These are phyloP conservation scores for Escallonia herrerae DNA, from an alignment of 129 eudicot species.

Conservation along the genomic window DNA sequence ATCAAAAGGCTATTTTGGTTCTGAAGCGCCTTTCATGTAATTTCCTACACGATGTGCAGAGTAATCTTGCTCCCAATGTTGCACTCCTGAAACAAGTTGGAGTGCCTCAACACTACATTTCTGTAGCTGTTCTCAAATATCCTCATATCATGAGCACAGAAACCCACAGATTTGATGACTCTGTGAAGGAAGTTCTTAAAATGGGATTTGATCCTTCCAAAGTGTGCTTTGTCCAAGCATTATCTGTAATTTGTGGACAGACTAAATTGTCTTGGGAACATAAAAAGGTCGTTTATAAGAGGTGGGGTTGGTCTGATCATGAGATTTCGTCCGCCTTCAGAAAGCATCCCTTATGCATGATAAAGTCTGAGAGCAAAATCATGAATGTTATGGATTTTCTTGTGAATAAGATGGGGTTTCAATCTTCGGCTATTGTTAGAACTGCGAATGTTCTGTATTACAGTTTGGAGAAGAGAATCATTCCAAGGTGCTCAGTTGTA, in stretches of 20 bases:
- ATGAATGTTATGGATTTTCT: conserved; percentile 1
- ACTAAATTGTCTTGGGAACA: not conserved
- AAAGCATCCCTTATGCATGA: not conserved
- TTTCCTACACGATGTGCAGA: not conserved
- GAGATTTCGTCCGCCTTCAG: not conserved
- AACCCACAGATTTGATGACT: not conserved
- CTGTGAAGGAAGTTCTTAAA: not conserved
- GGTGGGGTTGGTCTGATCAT: conserved; percentile 12
- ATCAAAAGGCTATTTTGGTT: not conserved
- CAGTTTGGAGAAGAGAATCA: conserved; percentile 7
- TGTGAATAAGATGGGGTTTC: conserved; percentile 12
- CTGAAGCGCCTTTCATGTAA: not conserved
- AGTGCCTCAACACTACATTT: not conserved
- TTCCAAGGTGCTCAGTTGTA: not conserved
- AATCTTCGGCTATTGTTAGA: not conserved
- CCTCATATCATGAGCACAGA: not conserved
- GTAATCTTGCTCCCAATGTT: not conserved
- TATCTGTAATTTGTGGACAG: not conserved
- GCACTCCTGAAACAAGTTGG: not conserved
- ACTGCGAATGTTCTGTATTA: not conserved
- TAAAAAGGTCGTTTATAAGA: conserved; percentile 3
- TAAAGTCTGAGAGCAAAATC: conserved; percentile 1
- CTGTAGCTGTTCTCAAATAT: not conserved
- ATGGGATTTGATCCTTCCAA: conserved; percentile 2
- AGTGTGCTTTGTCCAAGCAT: not conserved